Evolutionary conservation across 768 basidiomycete species (phyloP).

Genomic region (Mycena metata): DNA sequence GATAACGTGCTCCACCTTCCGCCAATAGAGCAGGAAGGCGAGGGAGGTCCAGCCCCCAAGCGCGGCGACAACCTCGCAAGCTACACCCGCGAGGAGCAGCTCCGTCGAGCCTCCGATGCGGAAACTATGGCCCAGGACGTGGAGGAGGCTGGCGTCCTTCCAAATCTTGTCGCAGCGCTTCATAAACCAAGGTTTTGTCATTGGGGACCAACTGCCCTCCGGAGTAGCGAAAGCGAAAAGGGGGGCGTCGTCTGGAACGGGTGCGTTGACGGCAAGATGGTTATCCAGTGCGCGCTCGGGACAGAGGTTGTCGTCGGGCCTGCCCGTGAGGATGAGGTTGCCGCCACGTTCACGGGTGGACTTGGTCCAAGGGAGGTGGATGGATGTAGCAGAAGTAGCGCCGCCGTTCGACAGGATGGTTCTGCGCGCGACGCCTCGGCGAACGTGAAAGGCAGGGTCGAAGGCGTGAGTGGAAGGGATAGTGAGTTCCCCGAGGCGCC

Average conservation of each 20-base stretch:
- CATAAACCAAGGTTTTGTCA: slow-evolving; percentile 32
- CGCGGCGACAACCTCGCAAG: slow-evolving; percentile 47
- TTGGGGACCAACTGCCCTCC: slow-evolving; percentile 22
- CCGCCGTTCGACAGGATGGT: slow-evolving; percentile 4
- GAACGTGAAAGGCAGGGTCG: background rate
- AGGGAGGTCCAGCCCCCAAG: slow-evolving; percentile 50
- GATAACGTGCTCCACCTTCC: slow-evolving; percentile 39
- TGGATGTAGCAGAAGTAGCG: slow-evolving; percentile 20
- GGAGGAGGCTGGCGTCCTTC: slow-evolving; percentile 16
- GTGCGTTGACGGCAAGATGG: slow-evolving; percentile 39
- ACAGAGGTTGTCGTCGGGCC: slow-evolving; percentile 33
- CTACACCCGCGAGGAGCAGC: slow-evolving; percentile 46
- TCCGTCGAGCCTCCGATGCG: slow-evolving; percentile 52
- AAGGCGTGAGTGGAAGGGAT: background rate
- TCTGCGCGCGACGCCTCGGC: background rate
- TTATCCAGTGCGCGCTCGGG: slow-evolving; percentile 37
- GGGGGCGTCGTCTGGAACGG: slow-evolving; percentile 26
- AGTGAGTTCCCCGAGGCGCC: slow-evolving; percentile 21
- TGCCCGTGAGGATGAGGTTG: slow-evolving; percentile 33
- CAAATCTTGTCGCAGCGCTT: slow-evolving; percentile 34
- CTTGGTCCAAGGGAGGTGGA: slow-evolving; percentile 52
- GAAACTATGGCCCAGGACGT: slow-evolving; percentile 48
- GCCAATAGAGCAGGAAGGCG: slow-evolving; percentile 53
- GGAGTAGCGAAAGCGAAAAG: slow-evolving; percentile 27
- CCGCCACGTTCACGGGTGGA: slow-evolving; percentile 37